phyloP scores from a whole-genome alignment of 495 filamentous ascomycete species.

The Penicillium bovifimosum region DNA sequence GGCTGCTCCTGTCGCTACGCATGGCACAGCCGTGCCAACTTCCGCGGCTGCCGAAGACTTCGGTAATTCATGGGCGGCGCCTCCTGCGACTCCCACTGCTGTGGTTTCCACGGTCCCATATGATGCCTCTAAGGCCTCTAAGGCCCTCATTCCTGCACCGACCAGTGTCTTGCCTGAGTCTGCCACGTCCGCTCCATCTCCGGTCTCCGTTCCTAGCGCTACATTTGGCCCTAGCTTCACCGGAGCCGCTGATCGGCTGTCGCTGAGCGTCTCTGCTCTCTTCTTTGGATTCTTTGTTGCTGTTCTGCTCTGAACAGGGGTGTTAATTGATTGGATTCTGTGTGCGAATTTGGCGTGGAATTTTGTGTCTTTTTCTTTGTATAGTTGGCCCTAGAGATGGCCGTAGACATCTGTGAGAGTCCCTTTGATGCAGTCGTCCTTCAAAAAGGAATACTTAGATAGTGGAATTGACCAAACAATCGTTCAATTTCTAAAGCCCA shows the following conservation, averaged over 20 bases:
- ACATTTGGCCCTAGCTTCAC: slow-evolving; percentile 27
- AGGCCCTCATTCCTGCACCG: slow-evolving; percentile 10
- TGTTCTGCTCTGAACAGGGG: slow-evolving; percentile 11
- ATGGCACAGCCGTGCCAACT: not conserved
- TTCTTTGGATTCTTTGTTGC: slow-evolving; percentile 16
- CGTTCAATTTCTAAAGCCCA: not conserved
- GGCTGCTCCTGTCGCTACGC: not conserved
- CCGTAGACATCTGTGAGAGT: not conserved
- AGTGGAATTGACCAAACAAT: not conserved
- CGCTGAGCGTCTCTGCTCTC: slow-evolving; percentile 16
- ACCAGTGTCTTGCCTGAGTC: slow-evolving; percentile 2
- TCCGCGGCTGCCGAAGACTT: not conserved
- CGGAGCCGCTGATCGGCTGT: slow-evolving; percentile 22
- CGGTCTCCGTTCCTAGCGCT: slow-evolving; percentile 5
- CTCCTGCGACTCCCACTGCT: not conserved
- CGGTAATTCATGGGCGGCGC: not conserved
- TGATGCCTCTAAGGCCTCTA: slow-evolving; percentile 10
- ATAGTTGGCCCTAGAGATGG: slow-evolving; percentile 8
- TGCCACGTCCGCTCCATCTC: not conserved
- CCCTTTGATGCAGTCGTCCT: not conserved
- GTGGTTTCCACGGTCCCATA: not conserved
- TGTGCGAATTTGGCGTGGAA: not conserved
- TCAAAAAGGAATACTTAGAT: not conserved
- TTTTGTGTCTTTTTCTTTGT: slow-evolving; percentile 6
- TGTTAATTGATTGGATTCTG: not conserved